Base-by-base conservation (phyloP, 192 early-diverging fungal genomes). In the Radiomyces spectabilis region DNA sequence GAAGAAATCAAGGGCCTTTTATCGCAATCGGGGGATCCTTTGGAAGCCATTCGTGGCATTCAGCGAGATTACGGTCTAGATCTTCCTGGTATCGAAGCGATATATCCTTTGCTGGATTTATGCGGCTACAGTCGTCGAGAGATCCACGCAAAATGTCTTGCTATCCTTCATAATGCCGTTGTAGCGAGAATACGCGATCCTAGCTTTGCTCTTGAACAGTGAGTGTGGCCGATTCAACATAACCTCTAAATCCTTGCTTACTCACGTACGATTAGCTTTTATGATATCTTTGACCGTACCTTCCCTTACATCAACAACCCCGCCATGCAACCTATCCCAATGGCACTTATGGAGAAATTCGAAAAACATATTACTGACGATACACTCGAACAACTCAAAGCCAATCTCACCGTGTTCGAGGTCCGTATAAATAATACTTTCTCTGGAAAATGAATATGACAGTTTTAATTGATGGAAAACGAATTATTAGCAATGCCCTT, bases 81-180 rank as follows among this genome's bases (percentile, higher is more conserved):
- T 32, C 51, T 79, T n/a, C 70, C 54, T 31, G 64, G 55, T 37
- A 61, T 78, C 18, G 57, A 63, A 13, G 66, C 65, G 9, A 65
- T 73, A 37, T 78, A 75, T 32, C 76, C 79, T 5, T 43, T 81
- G 5, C 55, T 81, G 0, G 76, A 81, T 51, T 62, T 68, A 5
- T 70, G 69, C n/a, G 68, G 69, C 7, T 69, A 70, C 24, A 50
- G 66, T 7, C 65, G 76, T 33, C 65, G 58, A 21, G 61, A 76
- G 13, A 61, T 81, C 15, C 76, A 81, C 55, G 59, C 50, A 12
- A 65, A 56, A 10, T 78, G 71, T 41, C 53, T 81, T 51, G 65
- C 63, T 35, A 74, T 71, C 1, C 43, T 81, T 18, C 76, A 76
- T 16, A 55, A 65, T 39, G 66, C 58, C 5, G 50, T 77, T 12